Base-by-base conservation (phyloP, 2,329 filamentous ascomycete genomes). In the Dactylellina haptotyla region DNA sequence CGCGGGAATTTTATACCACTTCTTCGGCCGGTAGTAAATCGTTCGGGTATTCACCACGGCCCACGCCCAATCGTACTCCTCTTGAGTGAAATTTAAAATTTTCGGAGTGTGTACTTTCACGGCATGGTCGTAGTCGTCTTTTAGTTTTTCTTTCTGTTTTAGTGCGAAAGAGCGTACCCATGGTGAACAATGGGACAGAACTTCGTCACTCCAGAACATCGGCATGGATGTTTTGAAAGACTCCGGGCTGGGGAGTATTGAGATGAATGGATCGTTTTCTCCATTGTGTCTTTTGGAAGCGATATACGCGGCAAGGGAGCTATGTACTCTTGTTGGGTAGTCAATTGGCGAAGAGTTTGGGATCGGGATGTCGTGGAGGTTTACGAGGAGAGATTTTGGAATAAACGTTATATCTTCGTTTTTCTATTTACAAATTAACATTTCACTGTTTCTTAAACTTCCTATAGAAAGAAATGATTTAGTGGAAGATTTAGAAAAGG, bases 41-140 rank as follows among this genome's bases (percentile, higher is more conserved):
- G 76, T 78, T 46, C 77, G 59, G 0, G 77, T 78, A 57, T 78
- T 78, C 32, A 78, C 76, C 63, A 75, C 48, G 26, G 76, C 61
- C 77, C 77, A 78, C 5, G 74, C 75, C 64, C 76, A 75, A 18
- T 75, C 75, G 51, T 62, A 78, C 43, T 75, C 74, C 14, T 76
- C 75, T 16, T 61, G 50, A 2, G 75, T 51, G 37, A 77, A 75
- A 32, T 56, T 39, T 16, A 77, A 69, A 9, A 75, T 67, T 1
- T 56, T 45, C 4, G 18, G 2, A 1, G 2, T 16, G 9, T 72
- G 58, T 30, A 75, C 25, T 37, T 63, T 34, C 25, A 54, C 57
- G 1, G 76, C 75, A 39, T 71, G 66, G 32, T 69, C 56, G 18
- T 75, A 75, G 41, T 78, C 76, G 4, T 28, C 39, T 30, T 59